Evolutionary conservation across 345 rosid species (phyloP).

Genomic region (Trapa bicornis): DNA sequence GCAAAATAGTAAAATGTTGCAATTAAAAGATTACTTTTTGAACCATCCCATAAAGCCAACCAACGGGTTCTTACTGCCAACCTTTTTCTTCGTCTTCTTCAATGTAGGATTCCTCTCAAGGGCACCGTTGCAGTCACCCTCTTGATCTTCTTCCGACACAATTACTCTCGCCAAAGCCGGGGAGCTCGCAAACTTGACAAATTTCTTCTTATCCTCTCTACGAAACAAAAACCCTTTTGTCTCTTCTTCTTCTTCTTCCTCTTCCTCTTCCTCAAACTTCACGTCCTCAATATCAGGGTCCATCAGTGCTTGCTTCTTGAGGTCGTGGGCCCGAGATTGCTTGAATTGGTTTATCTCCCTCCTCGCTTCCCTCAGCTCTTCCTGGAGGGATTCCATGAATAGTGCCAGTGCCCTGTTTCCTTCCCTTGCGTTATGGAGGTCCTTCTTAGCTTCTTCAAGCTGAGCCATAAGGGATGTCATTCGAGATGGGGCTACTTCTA

Average conservation of each 20-base stretch:
- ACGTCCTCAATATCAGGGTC: constrained; percentile 31
- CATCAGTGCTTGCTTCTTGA: constrained; percentile 1
- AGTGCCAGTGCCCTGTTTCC: constrained; percentile 26
- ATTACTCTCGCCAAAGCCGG: constrained; percentile 35
- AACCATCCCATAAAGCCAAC: constrained; percentile 43
- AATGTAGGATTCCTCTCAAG: constrained; percentile 19
- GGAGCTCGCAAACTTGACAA: constrained; percentile 55
- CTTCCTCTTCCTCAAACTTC: constrained; percentile 20
- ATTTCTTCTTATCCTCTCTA: constrained; percentile 30
- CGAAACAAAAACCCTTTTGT: constrained; percentile 27
- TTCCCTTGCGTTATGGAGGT: constrained; percentile 31
- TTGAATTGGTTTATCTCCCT: constrained; percentile 30
- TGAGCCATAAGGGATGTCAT: constrained; percentile 25
- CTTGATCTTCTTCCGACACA: constrained; percentile 13
- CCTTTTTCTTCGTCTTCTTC: constrained; percentile 22
- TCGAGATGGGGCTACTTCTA: constrained; percentile 15
- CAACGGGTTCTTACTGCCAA: constrained; percentile 18
- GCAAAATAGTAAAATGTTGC: too few relatives aligned
- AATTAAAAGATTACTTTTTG: too few relatives aligned
- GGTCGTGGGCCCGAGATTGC: background rate
- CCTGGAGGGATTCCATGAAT: constrained; percentile 23
- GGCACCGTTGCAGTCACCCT: background rate
- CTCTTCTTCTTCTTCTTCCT: background rate
- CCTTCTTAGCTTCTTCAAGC: constrained; percentile 45
- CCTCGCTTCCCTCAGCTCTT: constrained; percentile 37